Evolutionary conservation across 352 stramenopile species (phyloP), one percentile per base, ranked within the genome.

Genomic region (Elongisporangium prolatum): DNA sequence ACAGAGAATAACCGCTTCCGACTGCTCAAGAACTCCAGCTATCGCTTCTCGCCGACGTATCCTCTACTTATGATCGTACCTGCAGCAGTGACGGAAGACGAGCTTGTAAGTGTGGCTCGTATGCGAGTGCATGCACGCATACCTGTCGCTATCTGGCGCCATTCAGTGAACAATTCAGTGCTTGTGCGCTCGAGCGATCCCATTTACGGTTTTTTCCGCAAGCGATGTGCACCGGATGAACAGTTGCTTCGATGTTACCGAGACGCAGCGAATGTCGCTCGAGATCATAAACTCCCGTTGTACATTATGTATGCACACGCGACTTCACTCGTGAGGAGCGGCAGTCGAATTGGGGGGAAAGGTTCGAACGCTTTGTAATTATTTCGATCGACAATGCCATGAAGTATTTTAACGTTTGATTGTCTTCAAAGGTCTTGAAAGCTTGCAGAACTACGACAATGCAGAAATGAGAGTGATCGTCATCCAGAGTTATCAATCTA

Each of bases 401-500:
- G n/a, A 8, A 58, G 37, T 50, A 13, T 54, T 50, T 52, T 51
- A 38, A 40, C 56, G 13, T 51, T 14, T 9, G 5, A 20, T 48
- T 7, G 44, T 21, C 6, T 50, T 6, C 21, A 0, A 57, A 13
- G 87, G 92, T 21, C 91, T 96, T 25, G 94, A 98, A 68, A 96
- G 97, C 69, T 91, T 85, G 24, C 87, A 90, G 56, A 82, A 97
- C 67, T 99, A 99, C 69, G 75, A 90, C 48, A 88, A 93, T 50
- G 82, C 84, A 4, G 91, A 84, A 1, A 77, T 98, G 38, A 86
- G 95, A 54, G 98, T 98, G 72, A 93, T 97, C 76, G 91, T 93
- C 22, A 98, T 99, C 65, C 89, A 83, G 11, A 99, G 99, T 69
- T 99, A 99, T 60, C 95, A 99, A 77, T 90, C 88, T 50, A 97